Evolutionary conservation across 441 rosid species (phyloP), one percentile per base, ranked within the genome.

Genomic region (Flueggea neowawraea): DNA sequence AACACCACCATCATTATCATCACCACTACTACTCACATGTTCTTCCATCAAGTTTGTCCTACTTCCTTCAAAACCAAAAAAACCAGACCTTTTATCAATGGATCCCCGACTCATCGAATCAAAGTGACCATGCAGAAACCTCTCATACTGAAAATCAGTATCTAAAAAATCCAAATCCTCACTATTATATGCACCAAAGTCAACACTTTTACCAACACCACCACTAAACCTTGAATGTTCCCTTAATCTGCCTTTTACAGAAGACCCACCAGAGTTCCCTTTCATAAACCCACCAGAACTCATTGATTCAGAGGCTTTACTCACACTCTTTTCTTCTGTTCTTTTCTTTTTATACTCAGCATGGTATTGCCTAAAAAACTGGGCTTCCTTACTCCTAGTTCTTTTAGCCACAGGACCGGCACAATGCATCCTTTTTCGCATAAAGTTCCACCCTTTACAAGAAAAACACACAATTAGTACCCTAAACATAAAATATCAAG

Each of bases 351-450:
- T 62, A 6, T 31, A 10, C 17, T 47, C 58, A 55, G 65, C 67
- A 53, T 58, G 45, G 5, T 8, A 3, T 52, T 49, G 32, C 45
- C 5, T 32, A 39, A 10, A 39, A 55, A 28, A 10, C 0, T 6
- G 31, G 0, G 58, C 71, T 28, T 22, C 68, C 39, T n/a, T 64
- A 12, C 43, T 22, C 45, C 78, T 36, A 36, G 41, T 36, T 36
- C 41, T 36, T 36, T 36, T 36, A 5, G 41, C 41, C 2, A 36
- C 41, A 36, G 41, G 41, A 36, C 41, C 41, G 6, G 6, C 41
- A 36, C 6, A 0, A 36, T 36, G 41, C 41, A 36, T 36, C 28
- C 6, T 36, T 36, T 5, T 36, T 36, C 41, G 4, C 41, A 36
- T 1, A 3, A 36, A 36, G 41, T 36, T 36, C 9, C 41, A 22